Conservation (phyloP, 257 asterid species). For the Solanum chmielewskii region DNA sequence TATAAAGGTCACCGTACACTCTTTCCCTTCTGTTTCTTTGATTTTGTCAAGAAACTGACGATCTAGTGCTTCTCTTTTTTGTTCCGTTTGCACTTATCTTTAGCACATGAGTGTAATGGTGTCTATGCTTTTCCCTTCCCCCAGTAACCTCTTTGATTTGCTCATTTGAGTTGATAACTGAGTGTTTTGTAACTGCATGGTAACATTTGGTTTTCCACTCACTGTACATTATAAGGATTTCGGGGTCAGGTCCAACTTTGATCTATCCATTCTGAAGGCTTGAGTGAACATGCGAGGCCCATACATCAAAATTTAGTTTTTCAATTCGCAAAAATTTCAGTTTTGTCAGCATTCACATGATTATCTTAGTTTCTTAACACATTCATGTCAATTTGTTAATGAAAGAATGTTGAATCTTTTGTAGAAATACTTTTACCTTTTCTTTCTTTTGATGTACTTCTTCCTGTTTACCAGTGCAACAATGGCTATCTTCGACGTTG, state of each 20-base stretch:
- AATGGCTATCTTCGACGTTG: constrained; percentile 76
- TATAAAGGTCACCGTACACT: not conserved
- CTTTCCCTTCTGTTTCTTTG: not conserved
- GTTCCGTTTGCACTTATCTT: not conserved
- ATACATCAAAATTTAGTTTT: not conserved
- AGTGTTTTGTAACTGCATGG: not conserved
- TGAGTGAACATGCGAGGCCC: not conserved
- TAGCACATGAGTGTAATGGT: not conserved
- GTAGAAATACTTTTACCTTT: not conserved
- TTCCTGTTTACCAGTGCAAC: constrained; percentile 51
- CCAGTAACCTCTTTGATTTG: not conserved
- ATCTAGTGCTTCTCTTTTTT: not conserved
- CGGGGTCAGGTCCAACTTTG: not conserved
- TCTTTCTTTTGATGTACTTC: not conserved
- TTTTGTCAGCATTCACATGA: not conserved
- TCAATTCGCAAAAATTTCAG: not conserved
- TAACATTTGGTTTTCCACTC: not conserved
- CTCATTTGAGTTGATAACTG: not conserved
- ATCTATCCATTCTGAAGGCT: not conserved
- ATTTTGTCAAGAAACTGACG: not conserved
- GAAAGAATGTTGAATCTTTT: not conserved
- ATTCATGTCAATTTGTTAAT: not conserved
- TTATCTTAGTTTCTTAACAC: not conserved
- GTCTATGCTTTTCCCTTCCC: not conserved
- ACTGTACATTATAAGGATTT: not conserved